Base-by-base conservation (phyloP, 352 stramenopile species). In the Phytophthora idaei region DNA sequence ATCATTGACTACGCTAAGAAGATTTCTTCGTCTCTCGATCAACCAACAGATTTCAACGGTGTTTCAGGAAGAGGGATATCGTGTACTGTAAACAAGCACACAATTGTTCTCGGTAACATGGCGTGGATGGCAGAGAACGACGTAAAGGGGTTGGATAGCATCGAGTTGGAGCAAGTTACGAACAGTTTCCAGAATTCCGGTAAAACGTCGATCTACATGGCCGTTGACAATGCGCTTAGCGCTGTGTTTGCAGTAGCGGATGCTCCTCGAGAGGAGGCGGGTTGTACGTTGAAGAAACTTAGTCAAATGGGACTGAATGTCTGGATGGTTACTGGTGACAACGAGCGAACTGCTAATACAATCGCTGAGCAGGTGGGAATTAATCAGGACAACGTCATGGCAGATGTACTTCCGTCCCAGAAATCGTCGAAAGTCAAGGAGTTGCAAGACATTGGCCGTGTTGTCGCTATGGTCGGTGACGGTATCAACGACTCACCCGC, bases 311-410 rank as follows among this genome's bases (percentile, higher is more conserved):
- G 91, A 5, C 77, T 99, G 44, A 86, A 98, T 39, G 89, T 99
- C 17, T 98, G 92, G 87, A 99, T 99, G 94, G 75, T 99, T 11
- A 99, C 97, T 15, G 98, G 98, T 25, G 98, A 99, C 77, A 99
- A 99, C 74, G 61, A 68, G 27, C 78, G 85, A 25, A 99, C 97
- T 17, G 97, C 97, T 8, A 62, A 85, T 57, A 89, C 85, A 17
- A 93, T 99, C 61, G 97, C 96, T 0, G 69, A 90, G 27, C 76
- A 97, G 44, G 69, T 99, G 36, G 93, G 97, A 46, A 95, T 99
- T 61, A 83, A 67, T 51, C 78, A 69, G 5, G 53, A 77, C 47
- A 87, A 97, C 46, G 91, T 99, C 1, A 93, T 98, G 77, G 90
- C 97, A 2, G 95, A 98, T 60, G 94, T 98, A 14, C 81, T 99